Evolutionary conservation across 352 stramenopile species (phyloP).

Genomic region (Globisporangium uncinulatum): DNA sequence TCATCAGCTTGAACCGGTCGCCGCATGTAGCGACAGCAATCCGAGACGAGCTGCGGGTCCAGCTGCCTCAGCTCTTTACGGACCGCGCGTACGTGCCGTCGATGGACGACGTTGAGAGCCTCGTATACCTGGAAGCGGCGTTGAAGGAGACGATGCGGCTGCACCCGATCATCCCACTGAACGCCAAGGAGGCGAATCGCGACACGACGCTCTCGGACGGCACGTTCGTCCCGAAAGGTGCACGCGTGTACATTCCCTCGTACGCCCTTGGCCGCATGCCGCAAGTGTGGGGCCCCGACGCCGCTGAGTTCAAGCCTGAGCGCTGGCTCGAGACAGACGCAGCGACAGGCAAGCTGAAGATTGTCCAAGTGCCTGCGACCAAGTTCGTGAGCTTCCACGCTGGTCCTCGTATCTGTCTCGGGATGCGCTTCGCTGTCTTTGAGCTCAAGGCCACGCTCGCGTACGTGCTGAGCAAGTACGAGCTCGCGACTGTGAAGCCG

Average conservation of each 20-base stretch:
- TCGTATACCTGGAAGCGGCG: slow-evolving; percentile 58
- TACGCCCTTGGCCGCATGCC: slow-evolving; percentile 39
- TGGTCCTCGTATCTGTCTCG: slow-evolving; percentile 40
- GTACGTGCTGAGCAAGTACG: slow-evolving; percentile 31
- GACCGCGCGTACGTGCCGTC: slow-evolving; percentile 18
- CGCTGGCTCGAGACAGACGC: slow-evolving; percentile 27
- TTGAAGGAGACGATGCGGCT: slow-evolving; percentile 64
- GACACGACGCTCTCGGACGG: slow-evolving; percentile 55
- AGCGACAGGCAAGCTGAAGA: slow-evolving; percentile 13
- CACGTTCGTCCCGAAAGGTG: slow-evolving; percentile 30
- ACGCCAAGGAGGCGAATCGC: slow-evolving; percentile 16
- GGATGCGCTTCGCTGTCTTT: slow-evolving; percentile 39
- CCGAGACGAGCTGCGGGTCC: slow-evolving; percentile 33
- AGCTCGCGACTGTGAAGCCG: slow-evolving; percentile 31
- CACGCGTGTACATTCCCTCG: slow-evolving; percentile 26
- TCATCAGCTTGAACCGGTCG: slow-evolving; percentile 61
- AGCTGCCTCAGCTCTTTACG: slow-evolving; percentile 28
- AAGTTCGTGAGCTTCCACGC: slow-evolving; percentile 38
- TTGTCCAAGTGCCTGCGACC: slow-evolving; percentile 5
- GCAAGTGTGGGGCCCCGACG: slow-evolving; percentile 32
- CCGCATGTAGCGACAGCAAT: slow-evolving; percentile 45
- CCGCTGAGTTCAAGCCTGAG: slow-evolving; percentile 34
- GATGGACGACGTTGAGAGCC: slow-evolving; percentile 34
- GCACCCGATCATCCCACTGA: slow-evolving; percentile 38
- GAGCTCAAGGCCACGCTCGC: slow-evolving; percentile 37